Base-by-base conservation (phyloP, 73 alveolate species). In the Stentor roeselii region DNA sequence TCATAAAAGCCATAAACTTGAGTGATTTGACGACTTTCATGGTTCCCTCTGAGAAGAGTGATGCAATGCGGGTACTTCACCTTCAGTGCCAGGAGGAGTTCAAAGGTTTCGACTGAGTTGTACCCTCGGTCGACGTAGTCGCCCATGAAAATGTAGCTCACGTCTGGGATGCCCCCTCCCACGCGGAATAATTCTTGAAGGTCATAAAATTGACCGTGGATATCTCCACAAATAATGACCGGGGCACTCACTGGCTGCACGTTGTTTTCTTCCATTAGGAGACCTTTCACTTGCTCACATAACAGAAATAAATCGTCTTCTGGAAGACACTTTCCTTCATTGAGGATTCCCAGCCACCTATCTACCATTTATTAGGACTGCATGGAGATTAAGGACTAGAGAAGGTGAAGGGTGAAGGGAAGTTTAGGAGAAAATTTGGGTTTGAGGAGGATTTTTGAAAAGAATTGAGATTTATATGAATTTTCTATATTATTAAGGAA, bases 121-220 rank as follows among this genome's bases (percentile, higher is more conserved):
- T 89, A 91, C 35, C 99, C 99, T 42, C 99, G 37, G 84, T 95
- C 99, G 3, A 95, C 99, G 82, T 86, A 95, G 83, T 95, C 99
- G 3, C 99, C 99, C 97, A 95, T 88, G 80, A 95, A 95, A 14
- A 95, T 74, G 78, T 95, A 92, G 78, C 76, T 92, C 36, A 82
- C 59, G 1, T 15, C 61, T 38, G 97, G 97, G 21, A 92, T 90
- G 41, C 87, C 83, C 42, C 97, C 97, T 36, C 97, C 97, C 39
- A 83, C 86, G 78, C 86, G 60, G 74, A 93, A 93, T n/a, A 93
- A 59, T 42, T 95, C 98, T 50, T 94, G 86, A n/a, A 96, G 87
- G 83, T 96, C 99, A 84, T 88, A 97, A 90, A 92, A 94, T 88
- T 95, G 98, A 38, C 99, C 99, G 78, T 97, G 99, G 77, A 97